These are phyloP conservation scores for Heritiera littoralis DNA, from an alignment of 345 rosid genomes.

Conservation along the genomic window DNA sequence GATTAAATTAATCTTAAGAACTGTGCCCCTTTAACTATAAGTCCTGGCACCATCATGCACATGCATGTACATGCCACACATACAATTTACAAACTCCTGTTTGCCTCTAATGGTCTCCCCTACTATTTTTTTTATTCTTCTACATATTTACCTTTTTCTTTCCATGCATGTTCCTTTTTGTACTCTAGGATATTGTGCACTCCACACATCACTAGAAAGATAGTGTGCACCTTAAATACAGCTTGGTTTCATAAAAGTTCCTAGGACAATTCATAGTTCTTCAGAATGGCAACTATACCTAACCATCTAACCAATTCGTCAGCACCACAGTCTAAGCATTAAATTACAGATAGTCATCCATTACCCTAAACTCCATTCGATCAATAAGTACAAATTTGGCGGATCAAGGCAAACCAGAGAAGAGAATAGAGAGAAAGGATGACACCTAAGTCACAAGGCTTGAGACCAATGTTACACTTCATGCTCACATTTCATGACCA, in stretches of 20 bases:
- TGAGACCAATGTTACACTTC: not conserved
- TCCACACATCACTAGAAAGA: not conserved
- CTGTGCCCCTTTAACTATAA: not conserved
- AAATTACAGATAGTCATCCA: not conserved
- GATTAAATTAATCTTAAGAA: not conserved
- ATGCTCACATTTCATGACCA: conserved; percentile 8
- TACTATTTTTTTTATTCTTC: not conserved
- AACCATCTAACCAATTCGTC: not conserved
- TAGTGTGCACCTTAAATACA: not conserved
- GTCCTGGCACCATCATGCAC: not conserved
- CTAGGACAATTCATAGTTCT: not conserved
- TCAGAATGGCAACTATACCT: not conserved
- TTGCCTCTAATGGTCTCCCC: too few species aligned
- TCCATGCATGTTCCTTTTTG: not conserved
- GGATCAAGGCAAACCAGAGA: not conserved
- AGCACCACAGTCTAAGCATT: not conserved
- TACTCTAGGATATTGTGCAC: not conserved
- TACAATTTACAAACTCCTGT: too few species aligned
- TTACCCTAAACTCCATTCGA: not conserved
- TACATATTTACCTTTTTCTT: not conserved
- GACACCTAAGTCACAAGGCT: not conserved
- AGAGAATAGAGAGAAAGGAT: not conserved
- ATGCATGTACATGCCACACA: not conserved
- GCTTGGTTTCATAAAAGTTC: not conserved
- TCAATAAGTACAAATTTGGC: not conserved